These are phyloP conservation scores for Daldinia eschscholtzii DNA, from an alignment of 2,329 filamentous ascomycete genomes.

Conservation along the genomic window DNA sequence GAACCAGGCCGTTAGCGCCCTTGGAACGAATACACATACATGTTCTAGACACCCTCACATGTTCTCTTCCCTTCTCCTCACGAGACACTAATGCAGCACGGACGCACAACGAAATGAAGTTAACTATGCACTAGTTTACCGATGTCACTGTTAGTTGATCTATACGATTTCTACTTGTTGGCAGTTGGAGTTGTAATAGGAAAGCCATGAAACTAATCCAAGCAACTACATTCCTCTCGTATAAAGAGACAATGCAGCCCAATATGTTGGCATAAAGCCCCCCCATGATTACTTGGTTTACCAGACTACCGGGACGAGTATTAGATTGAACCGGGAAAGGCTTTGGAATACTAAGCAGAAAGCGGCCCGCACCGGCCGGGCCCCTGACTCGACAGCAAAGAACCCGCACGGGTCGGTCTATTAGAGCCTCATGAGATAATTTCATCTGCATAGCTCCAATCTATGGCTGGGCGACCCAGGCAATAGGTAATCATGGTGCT, in stretches of 20 bases:
- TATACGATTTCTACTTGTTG: conserved; percentile 26
- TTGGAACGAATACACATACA: not conserved
- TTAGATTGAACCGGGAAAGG: conserved; percentile 10
- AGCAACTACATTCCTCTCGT: conserved; percentile 1
- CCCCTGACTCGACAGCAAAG: conserved; percentile 33
- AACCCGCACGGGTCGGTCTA: conserved; percentile 26
- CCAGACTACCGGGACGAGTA: conserved; percentile 29
- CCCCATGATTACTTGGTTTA: conserved; percentile 8
- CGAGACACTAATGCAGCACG: conserved; percentile 31
- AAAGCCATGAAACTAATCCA: not conserved
- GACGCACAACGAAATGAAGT: conserved; percentile 23
- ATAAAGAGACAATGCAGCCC: conserved; percentile 11
- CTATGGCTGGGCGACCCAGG: not conserved
- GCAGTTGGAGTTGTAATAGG: conserved; percentile 15
- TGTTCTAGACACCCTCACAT: conserved; percentile 7
- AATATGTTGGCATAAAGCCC: conserved; percentile 7
- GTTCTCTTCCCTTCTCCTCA: conserved; percentile 25
- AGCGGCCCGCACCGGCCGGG: conserved; percentile 37
- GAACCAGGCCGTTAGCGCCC: not conserved
- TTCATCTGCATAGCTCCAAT: conserved; percentile 9
- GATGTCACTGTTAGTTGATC: conserved; percentile 33
- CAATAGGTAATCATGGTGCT: conserved; percentile 7
- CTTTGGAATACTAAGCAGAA: conserved; percentile 19
- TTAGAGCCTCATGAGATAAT: conserved; percentile 12
- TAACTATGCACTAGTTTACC: not conserved